Percentiles rank a stretch among this genome's conserved stretches.
Evolutionary conservation across 495 filamentous ascomycete genomes (phyloP).

Genomic region (Lasiosphaeriaceae sp.): DNA sequence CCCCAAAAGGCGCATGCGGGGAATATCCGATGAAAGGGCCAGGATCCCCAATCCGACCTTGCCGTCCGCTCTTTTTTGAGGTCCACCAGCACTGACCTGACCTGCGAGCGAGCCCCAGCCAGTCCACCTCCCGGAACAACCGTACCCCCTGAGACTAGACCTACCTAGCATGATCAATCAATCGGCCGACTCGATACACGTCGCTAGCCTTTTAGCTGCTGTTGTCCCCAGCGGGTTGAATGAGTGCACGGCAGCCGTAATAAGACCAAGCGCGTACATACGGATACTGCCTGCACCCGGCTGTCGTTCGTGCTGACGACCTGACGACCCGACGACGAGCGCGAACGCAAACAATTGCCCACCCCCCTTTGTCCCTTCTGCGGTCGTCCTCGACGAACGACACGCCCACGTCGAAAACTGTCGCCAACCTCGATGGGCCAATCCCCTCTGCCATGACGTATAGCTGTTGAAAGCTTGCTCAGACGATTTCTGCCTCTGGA

Average conservation of each 20-base stretch:
- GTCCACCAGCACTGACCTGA: neutral
- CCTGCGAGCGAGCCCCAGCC: neutral
- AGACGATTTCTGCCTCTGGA: constrained; percentile 5
- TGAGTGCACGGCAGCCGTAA: too few species aligned
- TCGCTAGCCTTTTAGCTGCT: neutral
- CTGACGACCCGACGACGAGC: neutral
- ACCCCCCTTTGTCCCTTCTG: too few species aligned
- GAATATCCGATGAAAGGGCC: neutral
- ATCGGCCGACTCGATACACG: neutral
- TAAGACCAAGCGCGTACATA: too few species aligned
- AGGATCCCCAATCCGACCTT: neutral
- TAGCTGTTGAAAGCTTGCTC: constrained; percentile 6
- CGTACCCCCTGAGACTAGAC: neutral
- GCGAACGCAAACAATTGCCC: too few species aligned
- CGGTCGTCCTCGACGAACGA: too few species aligned
- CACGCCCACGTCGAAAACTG: neutral
- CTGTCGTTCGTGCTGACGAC: too few species aligned
- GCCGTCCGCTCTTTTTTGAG: neutral
- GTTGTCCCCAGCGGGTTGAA: neutral
- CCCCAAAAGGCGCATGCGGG: neutral
- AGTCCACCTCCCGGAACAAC: neutral
- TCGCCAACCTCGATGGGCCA: constrained; percentile 8
- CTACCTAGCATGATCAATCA: neutral
- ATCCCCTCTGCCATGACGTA: constrained; percentile 12
- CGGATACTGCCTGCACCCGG: too few species aligned